Conservation (phyloP, 2,329 filamentous ascomycete species). For the Chaetomium sp. region DNA sequence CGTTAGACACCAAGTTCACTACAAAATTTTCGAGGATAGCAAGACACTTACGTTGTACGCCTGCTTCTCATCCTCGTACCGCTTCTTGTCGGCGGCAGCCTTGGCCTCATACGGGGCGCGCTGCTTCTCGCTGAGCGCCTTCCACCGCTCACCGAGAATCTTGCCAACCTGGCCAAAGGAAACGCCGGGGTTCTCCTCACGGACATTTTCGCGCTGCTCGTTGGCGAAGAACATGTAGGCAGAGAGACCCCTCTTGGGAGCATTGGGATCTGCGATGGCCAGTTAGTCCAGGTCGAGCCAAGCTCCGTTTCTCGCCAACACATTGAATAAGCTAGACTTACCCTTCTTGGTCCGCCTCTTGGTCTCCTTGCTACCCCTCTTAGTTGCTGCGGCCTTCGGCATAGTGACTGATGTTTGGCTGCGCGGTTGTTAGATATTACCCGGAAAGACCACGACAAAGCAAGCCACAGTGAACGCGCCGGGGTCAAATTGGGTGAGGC, state of each 20-base stretch:
- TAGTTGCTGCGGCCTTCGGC: constrained; percentile 52
- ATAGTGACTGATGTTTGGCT: constrained; percentile 38
- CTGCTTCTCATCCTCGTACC: constrained; percentile 96
- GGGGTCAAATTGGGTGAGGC: too few species aligned
- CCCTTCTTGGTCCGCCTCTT: constrained; percentile 57
- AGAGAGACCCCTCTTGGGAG: constrained; percentile 97
- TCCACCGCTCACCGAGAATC: constrained; percentile 97
- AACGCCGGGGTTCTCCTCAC: constrained; percentile 96
- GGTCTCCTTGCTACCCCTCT: constrained; percentile 46
- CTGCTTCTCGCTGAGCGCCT: constrained; percentile 90
- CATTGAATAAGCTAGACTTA: constrained; percentile 25
- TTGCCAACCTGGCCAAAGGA: constrained; percentile 98
- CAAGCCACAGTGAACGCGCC: too few species aligned
- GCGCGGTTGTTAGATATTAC: constrained; percentile 22
- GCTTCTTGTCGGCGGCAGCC: constrained; percentile 96
- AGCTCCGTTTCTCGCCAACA: not conserved
- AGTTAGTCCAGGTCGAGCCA: constrained; percentile 2
- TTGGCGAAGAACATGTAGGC: constrained; percentile 99
- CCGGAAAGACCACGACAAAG: not conserved
- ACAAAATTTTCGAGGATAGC: constrained; percentile 2
- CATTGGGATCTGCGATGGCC: constrained; percentile 70
- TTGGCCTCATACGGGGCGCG: constrained; percentile 92
- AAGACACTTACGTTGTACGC: constrained; percentile 70
- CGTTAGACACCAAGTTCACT: constrained; percentile 3
- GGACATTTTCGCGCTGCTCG: constrained; percentile 96